A percentile compares a stretch with the other conserved stretches of the same genome.
Conservation (phyloP, 345 rosid genomes). For the Dipteronia sinensis region DNA sequence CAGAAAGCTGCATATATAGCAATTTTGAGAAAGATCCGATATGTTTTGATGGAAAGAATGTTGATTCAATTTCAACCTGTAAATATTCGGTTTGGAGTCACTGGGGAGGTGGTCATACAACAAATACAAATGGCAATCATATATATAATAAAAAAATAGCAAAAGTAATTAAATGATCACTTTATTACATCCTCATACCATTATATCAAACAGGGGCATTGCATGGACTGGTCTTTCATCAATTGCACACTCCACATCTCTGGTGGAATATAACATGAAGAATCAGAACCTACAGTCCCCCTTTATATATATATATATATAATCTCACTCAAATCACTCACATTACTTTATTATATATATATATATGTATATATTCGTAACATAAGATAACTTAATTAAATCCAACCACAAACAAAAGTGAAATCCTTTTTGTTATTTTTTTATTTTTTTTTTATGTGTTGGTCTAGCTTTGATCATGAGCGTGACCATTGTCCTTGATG, state of each 20-base stretch:
- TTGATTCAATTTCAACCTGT: too few relatives aligned
- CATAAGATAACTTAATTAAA: slow-evolving; percentile 1
- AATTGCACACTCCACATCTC: slow-evolving; percentile 21
- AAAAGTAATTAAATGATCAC: not conserved
- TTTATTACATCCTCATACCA: slow-evolving; percentile 3
- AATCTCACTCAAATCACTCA: slow-evolving; percentile 15
- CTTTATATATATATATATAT: not conserved
- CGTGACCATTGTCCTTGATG: slow-evolving; percentile 50
- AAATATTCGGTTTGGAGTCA: too few relatives aligned
- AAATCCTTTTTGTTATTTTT: not conserved
- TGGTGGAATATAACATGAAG: slow-evolving; percentile 30
- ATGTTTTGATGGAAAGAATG: too few relatives aligned
- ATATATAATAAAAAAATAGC: not conserved
- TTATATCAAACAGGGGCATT: not conserved
- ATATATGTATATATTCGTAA: slow-evolving; percentile 21
- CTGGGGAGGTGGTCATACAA: too few relatives aligned
- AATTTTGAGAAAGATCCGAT: too few relatives aligned
- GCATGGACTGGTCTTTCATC: slow-evolving; percentile 33
- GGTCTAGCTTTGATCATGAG: slow-evolving; percentile 29
- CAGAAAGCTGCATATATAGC: too few relatives aligned
- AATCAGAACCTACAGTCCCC: slow-evolving; percentile 32
- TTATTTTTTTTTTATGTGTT: not conserved
- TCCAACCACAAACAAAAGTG: slow-evolving; percentile 7
- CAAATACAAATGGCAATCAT: not conserved
- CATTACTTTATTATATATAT: not conserved